Evolutionary conservation across 2,329 filamentous ascomycete species (phyloP), one percentile per base, ranked within the genome.

Genomic region (Aspergillus sp.): DNA sequence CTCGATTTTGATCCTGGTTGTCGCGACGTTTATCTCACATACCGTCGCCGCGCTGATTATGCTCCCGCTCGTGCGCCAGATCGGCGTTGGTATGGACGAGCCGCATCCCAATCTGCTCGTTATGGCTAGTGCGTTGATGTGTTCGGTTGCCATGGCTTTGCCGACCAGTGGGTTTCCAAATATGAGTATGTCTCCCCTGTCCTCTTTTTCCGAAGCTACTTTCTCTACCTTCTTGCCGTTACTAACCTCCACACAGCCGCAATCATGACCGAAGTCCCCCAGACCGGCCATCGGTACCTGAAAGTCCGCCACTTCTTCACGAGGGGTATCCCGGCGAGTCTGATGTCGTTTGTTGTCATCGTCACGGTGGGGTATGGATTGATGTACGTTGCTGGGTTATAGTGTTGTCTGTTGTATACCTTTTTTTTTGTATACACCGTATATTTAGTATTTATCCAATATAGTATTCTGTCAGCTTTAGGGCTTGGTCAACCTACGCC

Each of bases 101-200:
- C 90, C 91, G 29, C 89, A 94, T 64, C 91, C 93, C 6, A 97
- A 97, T 67, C 71, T 98, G 50, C 73, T 98, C 49, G 93, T 98
- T 52, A 97, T 98, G 91, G 87, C 83, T 0, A 84, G 86, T 46
- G 91, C 94, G 7, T 72, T 98, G 52, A 98, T 98, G 89, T 96
- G 93, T 63, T 91, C 85, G 54, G 90, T 90, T n/a, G 93, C 88
- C 2, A 98, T 98, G 93, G 93, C 84, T 8, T 69, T 98, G 68
- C 93, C 93, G 2, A 98, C 93, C 0, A 91, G 85, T 64, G 94
- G 93, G 6, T 98, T 98, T 72, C 93, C 93, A 1, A 98, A 98
- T 58, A 98, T 98, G 93, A 98, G 90, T 95, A 80, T 77, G 89
- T 86, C 41, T 29, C 40, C 12, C 4, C 19, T 19, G 12, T 4